Conservation (phyloP, 208 protist species). For the Naegleria lovaniensis region DNA sequence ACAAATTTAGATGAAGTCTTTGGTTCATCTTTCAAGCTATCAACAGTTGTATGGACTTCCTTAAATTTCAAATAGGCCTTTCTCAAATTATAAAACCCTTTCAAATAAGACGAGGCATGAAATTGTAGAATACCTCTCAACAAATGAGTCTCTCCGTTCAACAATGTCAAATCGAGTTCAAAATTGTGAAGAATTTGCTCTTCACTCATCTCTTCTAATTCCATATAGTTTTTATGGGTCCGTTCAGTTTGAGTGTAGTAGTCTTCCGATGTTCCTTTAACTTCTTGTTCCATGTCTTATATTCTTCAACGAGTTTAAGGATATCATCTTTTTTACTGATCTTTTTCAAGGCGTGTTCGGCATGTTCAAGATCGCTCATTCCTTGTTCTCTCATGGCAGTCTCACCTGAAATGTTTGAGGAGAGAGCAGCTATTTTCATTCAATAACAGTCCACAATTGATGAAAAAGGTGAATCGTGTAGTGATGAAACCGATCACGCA, state of each 20-base stretch:
- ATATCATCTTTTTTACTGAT: neutral
- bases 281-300: neutral
- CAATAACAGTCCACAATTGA: no score
- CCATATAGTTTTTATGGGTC: neutral
- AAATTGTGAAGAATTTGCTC: conserved; percentile 4
- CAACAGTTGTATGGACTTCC: neutral
- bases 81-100: neutral
- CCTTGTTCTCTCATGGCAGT: neutral
- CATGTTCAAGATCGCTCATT: neutral
- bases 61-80: neutral
- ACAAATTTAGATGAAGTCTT: neutral
- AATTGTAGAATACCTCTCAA: neutral
- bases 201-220: neutral
- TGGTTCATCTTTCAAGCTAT: neutral
- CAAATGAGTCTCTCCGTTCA: neutral
- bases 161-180: neutral
- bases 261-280: neutral
- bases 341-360: neutral
- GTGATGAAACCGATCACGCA: no score
- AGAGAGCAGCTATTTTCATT: neutral
- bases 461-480: no score
- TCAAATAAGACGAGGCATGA: neutral
- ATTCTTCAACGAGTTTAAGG: neutral
- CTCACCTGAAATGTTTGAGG: neutral
- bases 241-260: neutral